Evolutionary conservation across 768 basidiomycete species (phyloP).

Genomic region (Fomitopsis serialis): DNA sequence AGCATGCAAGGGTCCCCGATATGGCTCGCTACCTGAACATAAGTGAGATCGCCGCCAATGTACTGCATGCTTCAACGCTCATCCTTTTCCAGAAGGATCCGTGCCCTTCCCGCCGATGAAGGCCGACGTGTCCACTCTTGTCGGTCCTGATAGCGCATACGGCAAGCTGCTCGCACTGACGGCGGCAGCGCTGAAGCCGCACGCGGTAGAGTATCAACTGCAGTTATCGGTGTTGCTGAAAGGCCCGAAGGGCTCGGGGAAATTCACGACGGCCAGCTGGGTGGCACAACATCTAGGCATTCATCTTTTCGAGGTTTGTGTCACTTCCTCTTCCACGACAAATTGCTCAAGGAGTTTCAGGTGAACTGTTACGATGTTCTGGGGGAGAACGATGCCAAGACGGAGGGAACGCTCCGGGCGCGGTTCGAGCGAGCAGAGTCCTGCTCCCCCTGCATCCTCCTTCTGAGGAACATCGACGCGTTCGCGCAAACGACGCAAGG

Average conservation of each 20-base stretch:
- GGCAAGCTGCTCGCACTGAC: constrained; percentile 50
- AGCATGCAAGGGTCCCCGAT: constrained; percentile 58
- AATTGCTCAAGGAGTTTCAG: constrained; percentile 31
- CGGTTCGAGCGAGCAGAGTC: constrained; percentile 71
- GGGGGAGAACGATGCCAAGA: constrained; percentile 71
- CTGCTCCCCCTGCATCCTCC: constrained; percentile 81
- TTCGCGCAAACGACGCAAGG: constrained; percentile 64
- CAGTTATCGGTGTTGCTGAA: constrained; percentile 71
- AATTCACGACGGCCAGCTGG: constrained; percentile 55
- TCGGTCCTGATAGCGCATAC: constrained; percentile 29
- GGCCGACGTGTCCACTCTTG: not conserved
- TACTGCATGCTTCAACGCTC: not conserved
- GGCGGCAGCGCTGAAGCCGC: constrained; percentile 51
- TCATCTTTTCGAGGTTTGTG: constrained; percentile 68
- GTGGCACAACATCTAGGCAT: constrained; percentile 64
- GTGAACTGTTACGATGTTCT: constrained; percentile 82
- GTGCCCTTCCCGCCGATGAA: not conserved
- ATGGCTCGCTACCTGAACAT: constrained; percentile 41
- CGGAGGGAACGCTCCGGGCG: constrained; percentile 65
- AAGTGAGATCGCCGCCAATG: constrained; percentile 32
- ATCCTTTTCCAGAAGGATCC: not conserved
- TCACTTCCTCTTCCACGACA: not conserved
- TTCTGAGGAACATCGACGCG: constrained; percentile 79
- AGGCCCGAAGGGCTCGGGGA: constrained; percentile 79
- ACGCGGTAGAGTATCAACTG: constrained; percentile 55